Evolutionary conservation across 1,284 basidiomycete species (phyloP).

Genomic region (Ganoderma multipileum): DNA sequence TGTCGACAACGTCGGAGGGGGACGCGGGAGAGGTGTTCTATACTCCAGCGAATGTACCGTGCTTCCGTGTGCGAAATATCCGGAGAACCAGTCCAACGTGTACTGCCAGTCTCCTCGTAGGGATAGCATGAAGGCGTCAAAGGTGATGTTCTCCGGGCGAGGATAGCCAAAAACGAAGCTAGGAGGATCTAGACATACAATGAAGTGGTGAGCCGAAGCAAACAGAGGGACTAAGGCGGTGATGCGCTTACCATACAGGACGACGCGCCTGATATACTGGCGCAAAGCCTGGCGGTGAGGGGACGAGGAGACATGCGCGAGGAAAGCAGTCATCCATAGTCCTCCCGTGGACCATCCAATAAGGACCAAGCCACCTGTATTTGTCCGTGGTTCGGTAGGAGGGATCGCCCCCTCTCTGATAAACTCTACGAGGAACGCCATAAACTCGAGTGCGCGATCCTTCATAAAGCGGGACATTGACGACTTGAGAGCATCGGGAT

Average conservation of each 20-base stretch:
- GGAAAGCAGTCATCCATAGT: conserved; percentile 23
- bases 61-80: conserved; percentile 25
- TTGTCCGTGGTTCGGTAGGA: neutral
- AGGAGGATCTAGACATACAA: neutral
- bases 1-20: conserved; percentile 12
- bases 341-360: conserved; percentile 24
- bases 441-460: conserved; percentile 18
- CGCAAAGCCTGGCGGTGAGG: neutral
- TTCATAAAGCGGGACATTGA: conserved; percentile 15
- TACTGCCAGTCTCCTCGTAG: neutral
- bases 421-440: conserved; percentile 12
- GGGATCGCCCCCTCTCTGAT: neutral
- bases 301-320: conserved; percentile 16
- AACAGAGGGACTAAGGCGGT: no score
- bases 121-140: conserved; percentile 18
- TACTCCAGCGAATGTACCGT: conserved; percentile 16
- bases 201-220: no score
- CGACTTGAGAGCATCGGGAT: neutral
- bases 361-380: conserved; percentile 20
- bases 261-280: conserved; percentile 14
- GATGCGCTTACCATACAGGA: conserved; percentile 13
- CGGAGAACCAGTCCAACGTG: conserved; percentile 18
- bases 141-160: conserved; percentile 1
- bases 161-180: conserved; percentile 15
- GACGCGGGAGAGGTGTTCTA: neutral